Percentiles rank a stretch among this genome's conserved stretches.
Evolutionary conservation across 2,329 filamentous ascomycete genomes (phyloP).

Genomic region (Fusarium devonianum): DNA sequence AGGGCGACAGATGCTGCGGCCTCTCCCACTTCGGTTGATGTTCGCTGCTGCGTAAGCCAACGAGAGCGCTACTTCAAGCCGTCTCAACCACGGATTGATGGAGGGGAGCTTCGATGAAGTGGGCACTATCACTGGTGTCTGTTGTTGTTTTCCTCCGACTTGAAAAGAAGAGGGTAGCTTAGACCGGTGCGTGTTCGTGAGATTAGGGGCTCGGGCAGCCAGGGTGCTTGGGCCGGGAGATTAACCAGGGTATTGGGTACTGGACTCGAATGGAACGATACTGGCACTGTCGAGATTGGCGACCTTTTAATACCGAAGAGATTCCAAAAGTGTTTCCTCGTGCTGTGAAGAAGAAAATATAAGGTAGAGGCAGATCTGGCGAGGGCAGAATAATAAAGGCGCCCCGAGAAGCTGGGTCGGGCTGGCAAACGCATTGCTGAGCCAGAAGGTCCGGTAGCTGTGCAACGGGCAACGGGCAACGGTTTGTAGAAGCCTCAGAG

Average conservation of each 20-base stretch:
- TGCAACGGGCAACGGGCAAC: constrained; percentile 44
- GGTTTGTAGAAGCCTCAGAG: constrained; percentile 29
- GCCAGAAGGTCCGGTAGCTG: constrained; percentile 31
- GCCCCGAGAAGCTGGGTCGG: constrained; percentile 24
- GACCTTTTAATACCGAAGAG: constrained; percentile 5
- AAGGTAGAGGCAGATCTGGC: constrained; percentile 18
- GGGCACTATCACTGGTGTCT: constrained; percentile 19
- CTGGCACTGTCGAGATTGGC: constrained; percentile 13
- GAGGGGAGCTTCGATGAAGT: constrained; percentile 6
- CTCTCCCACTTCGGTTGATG: constrained; percentile 11
- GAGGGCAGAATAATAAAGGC: constrained; percentile 37
- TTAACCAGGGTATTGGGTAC: constrained; percentile 31
- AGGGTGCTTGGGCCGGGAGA: constrained; percentile 38
- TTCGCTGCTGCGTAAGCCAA: constrained; percentile 17
- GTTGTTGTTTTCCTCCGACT: constrained; percentile 29
- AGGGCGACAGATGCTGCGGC: constrained; percentile 8
- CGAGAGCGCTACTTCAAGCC: constrained; percentile 2
- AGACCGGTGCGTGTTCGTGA: constrained; percentile 30
- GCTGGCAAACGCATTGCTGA: constrained; percentile 15
- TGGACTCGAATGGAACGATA: constrained; percentile 31
- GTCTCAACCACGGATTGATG: not conserved
- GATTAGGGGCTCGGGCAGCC: constrained; percentile 41
- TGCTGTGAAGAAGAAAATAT: constrained; percentile 4
- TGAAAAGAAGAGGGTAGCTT: constrained; percentile 19
- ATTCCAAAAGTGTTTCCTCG: constrained; percentile 6